Base-by-base conservation (phyloP, 2,329 filamentous ascomycete species). In the Thelonectria rubi region DNA sequence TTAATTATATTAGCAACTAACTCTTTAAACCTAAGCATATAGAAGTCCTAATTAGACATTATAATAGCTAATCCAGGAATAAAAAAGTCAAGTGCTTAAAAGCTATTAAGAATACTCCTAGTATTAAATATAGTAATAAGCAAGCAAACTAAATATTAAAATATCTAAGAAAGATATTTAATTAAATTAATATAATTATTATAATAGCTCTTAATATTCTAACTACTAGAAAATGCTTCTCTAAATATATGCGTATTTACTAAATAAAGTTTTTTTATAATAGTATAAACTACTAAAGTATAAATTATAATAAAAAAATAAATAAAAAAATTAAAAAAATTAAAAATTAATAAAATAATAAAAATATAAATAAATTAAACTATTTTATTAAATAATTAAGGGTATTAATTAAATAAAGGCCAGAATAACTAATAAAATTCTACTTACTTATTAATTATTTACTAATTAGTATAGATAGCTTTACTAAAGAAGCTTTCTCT, bases 21-120 rank as follows among this genome's bases (percentile, higher is more conserved):
- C 21, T 64, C 62, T 39, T 64, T 64, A 14, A 62, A 64, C 17
- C 58, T 40, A 39, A 54, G 62, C 37, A 64, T 26, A 10, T 64
- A 64, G 51, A 64, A 64, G 20, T 64, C 62, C 58, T 50, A 64
- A n/a, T 64, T 34, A n/a, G 58, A 64, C 18, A 55, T 26, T 0
- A 9, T n/a, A 8, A 15, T 55, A 7, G 46, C 17, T 6, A 40
- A 64, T 7, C 58, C 47, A 18, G 42, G 58, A 26, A 61, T 21
- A 24, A 61, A 61, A 24, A 57, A 61, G 17, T 61, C 48, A 9
- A 61, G 49, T 7, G 58, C 58, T 15, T 34, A 26, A 54, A 54
- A 64, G 24, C 58, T 40, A 17, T 54, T 64, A 7, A 64, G 53
- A 3, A 64, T 49, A 40, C 40, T 62, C 32, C 58, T 32, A n/a